These are phyloP conservation scores for Lachnellula arida DNA, from an alignment of 2,329 filamentous ascomycete species.

Conservation along the genomic window DNA sequence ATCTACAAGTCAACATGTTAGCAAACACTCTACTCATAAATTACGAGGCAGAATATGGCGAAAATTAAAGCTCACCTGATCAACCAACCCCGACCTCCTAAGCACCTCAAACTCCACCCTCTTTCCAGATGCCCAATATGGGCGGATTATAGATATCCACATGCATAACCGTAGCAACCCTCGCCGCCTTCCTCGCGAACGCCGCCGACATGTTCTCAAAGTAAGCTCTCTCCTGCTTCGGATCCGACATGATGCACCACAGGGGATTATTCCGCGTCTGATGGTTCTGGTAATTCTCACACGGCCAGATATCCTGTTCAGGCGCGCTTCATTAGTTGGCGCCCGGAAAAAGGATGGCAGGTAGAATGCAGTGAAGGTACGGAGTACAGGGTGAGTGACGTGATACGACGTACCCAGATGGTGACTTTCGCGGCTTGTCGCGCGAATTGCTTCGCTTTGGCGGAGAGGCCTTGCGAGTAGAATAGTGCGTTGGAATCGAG, in stretches of 20 bases:
- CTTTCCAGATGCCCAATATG: constrained; percentile 6
- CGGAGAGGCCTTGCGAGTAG: constrained; percentile 5
- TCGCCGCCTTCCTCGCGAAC: constrained; percentile 2
- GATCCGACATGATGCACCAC: constrained; percentile 7
- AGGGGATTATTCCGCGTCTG: constrained; percentile 1
- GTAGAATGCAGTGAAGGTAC: not conserved
- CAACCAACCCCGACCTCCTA: not conserved
- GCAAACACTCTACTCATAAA: not conserved
- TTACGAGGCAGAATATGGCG: not conserved
- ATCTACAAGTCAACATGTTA: not conserved
- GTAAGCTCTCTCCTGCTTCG: not conserved
- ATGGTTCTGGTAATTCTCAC: constrained; percentile 6
- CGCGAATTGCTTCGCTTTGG: constrained; percentile 2
- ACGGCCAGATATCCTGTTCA: constrained; percentile 7
- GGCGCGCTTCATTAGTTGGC: not conserved
- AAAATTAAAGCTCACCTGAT: not conserved
- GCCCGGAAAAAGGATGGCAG: not conserved
- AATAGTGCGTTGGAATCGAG: constrained; percentile 4
- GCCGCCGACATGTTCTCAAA: constrained; percentile 12
- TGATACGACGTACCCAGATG: constrained; percentile 2
- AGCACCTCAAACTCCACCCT: constrained; percentile 2
- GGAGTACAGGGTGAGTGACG: too few species aligned
- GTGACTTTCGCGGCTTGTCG: constrained; percentile 1
- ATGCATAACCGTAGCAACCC: constrained; percentile 4
- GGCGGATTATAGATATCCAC: constrained; percentile 5